Percentiles rank a stretch among this genome's conserved stretches.
phyloP scores from a whole-genome alignment of 1,139 yeast species.

The Blastobotrys malaysiensis region DNA sequence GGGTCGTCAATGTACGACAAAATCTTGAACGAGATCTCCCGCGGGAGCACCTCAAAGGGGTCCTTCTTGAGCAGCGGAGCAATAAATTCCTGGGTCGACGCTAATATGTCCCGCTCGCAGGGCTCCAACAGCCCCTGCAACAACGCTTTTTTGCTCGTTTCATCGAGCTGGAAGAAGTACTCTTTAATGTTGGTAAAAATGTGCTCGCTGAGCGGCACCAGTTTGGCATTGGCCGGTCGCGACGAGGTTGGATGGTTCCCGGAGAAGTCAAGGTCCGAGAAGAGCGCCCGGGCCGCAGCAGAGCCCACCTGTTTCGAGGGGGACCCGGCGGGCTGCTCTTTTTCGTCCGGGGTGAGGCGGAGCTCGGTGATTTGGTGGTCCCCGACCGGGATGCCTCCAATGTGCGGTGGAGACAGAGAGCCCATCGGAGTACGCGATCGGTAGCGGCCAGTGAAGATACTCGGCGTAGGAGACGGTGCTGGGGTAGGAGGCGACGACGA shows the following conservation, averaged over 20 bases:
- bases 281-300: not conserved
- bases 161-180: constrained; percentile 13
- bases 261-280: not conserved
- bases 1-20: constrained; percentile 71
- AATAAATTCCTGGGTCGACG: constrained; percentile 71
- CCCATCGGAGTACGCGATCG: not conserved
- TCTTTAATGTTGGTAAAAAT: not conserved
- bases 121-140: constrained; percentile 27
- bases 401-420: not conserved
- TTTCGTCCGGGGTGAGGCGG: not conserved
- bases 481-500: constrained; percentile 25
- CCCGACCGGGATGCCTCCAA: too few species aligned
- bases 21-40: constrained; percentile 76
- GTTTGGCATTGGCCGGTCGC: not conserved
- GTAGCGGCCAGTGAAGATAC: not conserved
- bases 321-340: not conserved
- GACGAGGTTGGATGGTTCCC: not conserved
- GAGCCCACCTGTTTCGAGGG: too few species aligned
- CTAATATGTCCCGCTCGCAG: constrained; percentile 51
- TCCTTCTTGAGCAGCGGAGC: constrained; percentile 75
- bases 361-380: not conserved
- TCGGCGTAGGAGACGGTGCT: constrained; percentile 29
- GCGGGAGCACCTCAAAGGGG: constrained; percentile 77
- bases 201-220: not conserved
- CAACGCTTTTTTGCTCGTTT: constrained; percentile 20